Evolutionary conservation across 495 filamentous ascomycete species (phyloP), one percentile per base, ranked within the genome.

Genomic region (Talaromyces stipitatus): DNA sequence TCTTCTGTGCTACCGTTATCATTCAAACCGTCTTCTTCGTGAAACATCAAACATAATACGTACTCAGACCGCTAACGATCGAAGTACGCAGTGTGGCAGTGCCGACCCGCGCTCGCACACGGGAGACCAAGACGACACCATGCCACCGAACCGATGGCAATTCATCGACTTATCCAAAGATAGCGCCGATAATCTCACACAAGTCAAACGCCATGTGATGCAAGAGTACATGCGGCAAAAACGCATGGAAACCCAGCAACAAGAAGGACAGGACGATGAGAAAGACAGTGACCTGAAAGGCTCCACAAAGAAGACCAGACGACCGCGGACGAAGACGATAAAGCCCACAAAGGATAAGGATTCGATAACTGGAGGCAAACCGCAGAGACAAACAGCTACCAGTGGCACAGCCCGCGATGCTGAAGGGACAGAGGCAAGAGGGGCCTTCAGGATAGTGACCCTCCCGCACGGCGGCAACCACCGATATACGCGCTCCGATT

Each of bases 201-300:
- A 72, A 56, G 73, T 76, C 24, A 74, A 74, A 43, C 71, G 72
- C 14, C 73, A 76, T 73, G 73, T 76, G 2, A 76, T 75, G 73
- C 70, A 76, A 57, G 71, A 76, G 33, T 75, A 70, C 59, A 74
- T 75, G 65, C 73, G 72, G 33, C 72, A 75, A 48, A 76, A 75
- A 58, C 70, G 61, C 11, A 60, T 66, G 7, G 65, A 61, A 30
- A 62, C 33, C 1, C 57, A 56, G 46, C 59, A 60, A 23, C 48
- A 59, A 43, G 41, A 54, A 14, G 3, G 20, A 14, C 18, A 32
- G 10, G n/a, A 18, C 22, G 43, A 50, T 10, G 46, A 58, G 30
- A 33, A 50, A 22, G 48, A 20, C 38, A 14, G 27, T 14, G 50
- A 53, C 50, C 27, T 32, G 29, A 23, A 43, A 50, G 20, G 4